Percentiles rank a stretch among this genome's conserved stretches.
phyloP scores from a whole-genome alignment of 768 basidiomycete species.

The Amanita pseudoporphyria region DNA sequence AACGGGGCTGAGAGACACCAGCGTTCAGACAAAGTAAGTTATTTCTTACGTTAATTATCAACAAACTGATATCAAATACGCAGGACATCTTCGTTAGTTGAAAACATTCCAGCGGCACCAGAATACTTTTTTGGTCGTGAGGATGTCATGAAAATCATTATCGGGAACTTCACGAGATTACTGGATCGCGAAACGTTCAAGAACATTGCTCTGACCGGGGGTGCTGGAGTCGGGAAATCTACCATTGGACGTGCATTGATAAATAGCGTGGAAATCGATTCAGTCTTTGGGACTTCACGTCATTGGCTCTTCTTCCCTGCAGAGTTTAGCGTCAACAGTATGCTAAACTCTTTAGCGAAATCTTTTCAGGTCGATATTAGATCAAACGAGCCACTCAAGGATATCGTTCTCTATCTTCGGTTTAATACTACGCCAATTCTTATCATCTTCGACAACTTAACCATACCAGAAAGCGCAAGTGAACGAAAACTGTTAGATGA shows the following conservation, averaged over 20 bases:
- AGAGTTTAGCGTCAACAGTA: neutral
- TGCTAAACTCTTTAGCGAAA: neutral
- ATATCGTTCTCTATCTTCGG: neutral
- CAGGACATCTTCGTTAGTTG: no score
- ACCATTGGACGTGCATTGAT: neutral
- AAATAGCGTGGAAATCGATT: neutral
- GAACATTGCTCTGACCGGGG: neutral
- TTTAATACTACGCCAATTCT: neutral
- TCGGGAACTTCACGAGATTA: neutral
- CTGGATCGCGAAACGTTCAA: neutral
- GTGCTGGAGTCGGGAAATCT: neutral
- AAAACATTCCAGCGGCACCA: neutral
- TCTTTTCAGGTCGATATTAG: neutral
- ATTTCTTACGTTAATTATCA: no score
- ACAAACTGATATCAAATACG: no score
- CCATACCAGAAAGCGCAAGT: neutral
- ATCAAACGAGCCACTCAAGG: neutral
- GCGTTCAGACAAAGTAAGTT: no score
- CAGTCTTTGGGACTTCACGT: neutral
- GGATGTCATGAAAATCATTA: neutral
- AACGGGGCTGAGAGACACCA: no score
- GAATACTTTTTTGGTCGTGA: slow-evolving; percentile 2
- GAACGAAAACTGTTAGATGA: neutral
- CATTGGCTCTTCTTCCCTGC: slow-evolving; percentile 1
- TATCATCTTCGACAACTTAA: no score